Base-by-base conservation (phyloP, 345 rosid species). In the Nephelium lappaceum region DNA sequence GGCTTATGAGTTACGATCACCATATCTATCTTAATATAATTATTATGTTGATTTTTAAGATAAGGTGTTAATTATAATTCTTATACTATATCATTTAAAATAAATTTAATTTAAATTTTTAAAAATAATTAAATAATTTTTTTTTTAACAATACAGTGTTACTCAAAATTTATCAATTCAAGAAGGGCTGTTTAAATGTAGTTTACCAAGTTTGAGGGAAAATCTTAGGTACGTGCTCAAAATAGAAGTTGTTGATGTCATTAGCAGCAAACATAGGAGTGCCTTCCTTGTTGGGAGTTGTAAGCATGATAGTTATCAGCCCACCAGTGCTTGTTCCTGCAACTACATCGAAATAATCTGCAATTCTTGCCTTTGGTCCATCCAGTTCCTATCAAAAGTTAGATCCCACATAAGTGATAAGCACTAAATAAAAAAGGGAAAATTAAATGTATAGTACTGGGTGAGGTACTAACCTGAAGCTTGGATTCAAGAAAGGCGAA, bases 401-500 rank as follows among this genome's bases (percentile, higher is more conserved):
- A 36, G 6, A 7, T 8, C 0, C 24, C 8, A 36, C 2, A n/a
- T 16, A 69, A 53, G 7, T 21, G 8, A 19, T 61, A 0, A 18
- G 9, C 39, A 43, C 4, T 21, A 39, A 36, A 19, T 41, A 36
- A 21, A 23, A 41, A 10, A 24, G 2, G 27, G 49, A 31, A 14
- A 67, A 57, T 24, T 18, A 42, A 71, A 57, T 47, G 11, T 39
- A 24, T 16, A 5, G 11, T 18, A 21, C 62, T 49, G 47, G 31
- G 65, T 5, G 19, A 27, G 19, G 18, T 39, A 1, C 9, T 0
- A 51, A 77, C 76, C 61, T 78, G 80, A 15, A 78, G 80, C 70
- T 78, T 78, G 62, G 76, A 78, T 71, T 78, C 80, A 38, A 78
- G 80, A 73, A 27, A 79, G 41, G 80, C 78, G 8, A 83, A 69